Percentiles rank a stretch among this genome's conserved stretches.
Evolutionary conservation across 2,329 filamentous ascomycete genomes (phyloP).

Genomic region (Penicillium sp.): DNA sequence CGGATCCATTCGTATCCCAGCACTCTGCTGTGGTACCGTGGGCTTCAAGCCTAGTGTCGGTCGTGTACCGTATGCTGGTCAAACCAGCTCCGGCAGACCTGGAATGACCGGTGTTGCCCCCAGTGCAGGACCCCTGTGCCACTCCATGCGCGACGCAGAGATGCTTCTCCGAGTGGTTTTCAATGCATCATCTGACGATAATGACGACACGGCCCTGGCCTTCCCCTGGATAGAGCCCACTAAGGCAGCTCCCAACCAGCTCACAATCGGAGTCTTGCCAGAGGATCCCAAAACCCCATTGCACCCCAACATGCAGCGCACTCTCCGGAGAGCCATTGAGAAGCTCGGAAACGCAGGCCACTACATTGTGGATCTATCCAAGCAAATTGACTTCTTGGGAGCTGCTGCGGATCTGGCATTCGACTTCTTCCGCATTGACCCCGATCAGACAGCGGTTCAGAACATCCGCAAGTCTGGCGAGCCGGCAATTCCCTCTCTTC

Average conservation of each 20-base stretch:
- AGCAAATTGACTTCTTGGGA: conserved; percentile 3
- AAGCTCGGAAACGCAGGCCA: conserved; percentile 12
- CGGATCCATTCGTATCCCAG: conserved; percentile 36
- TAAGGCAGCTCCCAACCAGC: conserved; percentile 5
- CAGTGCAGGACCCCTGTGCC: conserved; percentile 24
- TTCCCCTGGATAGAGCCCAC: conserved; percentile 24
- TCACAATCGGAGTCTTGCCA: conserved; percentile 10
- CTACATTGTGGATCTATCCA: conserved; percentile 4
- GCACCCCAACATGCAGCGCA: conserved; percentile 19
- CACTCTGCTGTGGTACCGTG: conserved; percentile 32
- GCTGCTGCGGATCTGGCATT: conserved; percentile 9
- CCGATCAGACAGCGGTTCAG: conserved; percentile 17
- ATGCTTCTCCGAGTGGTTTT: conserved; percentile 17
- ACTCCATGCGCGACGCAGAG: conserved; percentile 27
- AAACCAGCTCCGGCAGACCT: conserved; percentile 27
- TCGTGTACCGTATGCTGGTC: conserved; percentile 53
- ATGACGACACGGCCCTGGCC: conserved; percentile 21
- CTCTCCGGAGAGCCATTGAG: conserved; percentile 3
- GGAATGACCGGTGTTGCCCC: conserved; percentile 22
- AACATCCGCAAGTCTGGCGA: conserved; percentile 43
- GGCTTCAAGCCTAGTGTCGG: conserved; percentile 21
- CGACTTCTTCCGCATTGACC: conserved; percentile 18
- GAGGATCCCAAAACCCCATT: conserved; percentile 18
- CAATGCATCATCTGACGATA: conserved; percentile 1
- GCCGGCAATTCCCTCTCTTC: conserved; percentile 27